Base-by-base conservation (phyloP, 768 basidiomycete species). In the Trametes meyenii region DNA sequence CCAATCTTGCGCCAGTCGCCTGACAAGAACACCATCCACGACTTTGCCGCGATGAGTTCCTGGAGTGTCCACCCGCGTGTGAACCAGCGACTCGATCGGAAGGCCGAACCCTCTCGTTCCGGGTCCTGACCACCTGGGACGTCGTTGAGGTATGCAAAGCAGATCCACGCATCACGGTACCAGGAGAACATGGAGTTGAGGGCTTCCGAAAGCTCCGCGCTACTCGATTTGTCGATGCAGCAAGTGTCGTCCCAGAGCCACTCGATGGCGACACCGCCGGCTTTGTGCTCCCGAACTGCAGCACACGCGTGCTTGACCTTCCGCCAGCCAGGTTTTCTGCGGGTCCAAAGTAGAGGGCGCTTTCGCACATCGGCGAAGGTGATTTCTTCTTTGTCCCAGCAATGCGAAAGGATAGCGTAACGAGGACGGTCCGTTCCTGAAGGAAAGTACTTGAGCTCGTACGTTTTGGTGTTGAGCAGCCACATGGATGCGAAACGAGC, bases 1-100 rank as follows among this genome's bases (percentile, higher is more conserved):
- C 49, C 53, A n/a, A 61, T 48, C 16, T 5, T 19, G 0, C 21
- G 44, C 54, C 60, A 61, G 54, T 44, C 42, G 12, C 19, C 21
- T 6, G 53, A 55, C 38, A 55, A 33, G 48, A 61, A 61, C 17
- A 61, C 26, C 26, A 55, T 39, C 14, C 35, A 14, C 29, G 29
- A 8, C 29, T 38, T 24, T 5, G 53, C 42, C 12, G 60, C 60
- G 1, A 61, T 21, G 35, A 61, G 54, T 35, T 61, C 54, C 42
- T 61, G 54, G 0, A 61, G 60, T 1, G 60, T 61, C 60, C 60
- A 61, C 1, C 60, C 46, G 11, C 54, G 60, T 17, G 39, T 61
- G 54, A 50, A 55, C 54, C 54, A 61, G 1, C 40, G 38, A 23
- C 45, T 51, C 11, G 14, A 13, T 11, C 59, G 45, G 39, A 60